Evolutionary conservation across 2,329 filamentous ascomycete genomes (phyloP), one percentile per base, ranked within the genome.

Genomic region (Talaromyces pinophilus): DNA sequence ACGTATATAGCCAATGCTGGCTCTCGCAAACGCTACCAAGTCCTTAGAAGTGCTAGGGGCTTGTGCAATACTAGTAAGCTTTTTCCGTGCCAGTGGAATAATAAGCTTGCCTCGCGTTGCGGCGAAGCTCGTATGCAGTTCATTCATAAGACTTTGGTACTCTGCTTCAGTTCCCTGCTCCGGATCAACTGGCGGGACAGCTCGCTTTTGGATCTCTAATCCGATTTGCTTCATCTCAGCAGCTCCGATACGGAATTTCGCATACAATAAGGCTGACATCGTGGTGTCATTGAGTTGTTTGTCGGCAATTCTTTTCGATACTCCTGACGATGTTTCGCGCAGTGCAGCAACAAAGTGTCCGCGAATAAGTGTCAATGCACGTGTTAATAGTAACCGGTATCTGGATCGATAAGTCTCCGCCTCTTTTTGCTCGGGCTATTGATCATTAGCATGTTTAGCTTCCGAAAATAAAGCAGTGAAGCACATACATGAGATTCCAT

Each of bases 381-480:
- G 82, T 1, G 88, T 90, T 50, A 98, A 85, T 13, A 97, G 84
- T 0, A 95, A 85, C 67, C 92, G 88, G 77, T 98, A 98, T 67
- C 93, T 88, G 6, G 94, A 92, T 52, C 93, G 87, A 76, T 97
- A 98, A 1, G 90, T 88, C 69, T 93, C 90, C 2, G 93, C 90
- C 77, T 98, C 94, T 69, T 92, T 91, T 76, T 97, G 96, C 7
- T 87, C 88, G 8, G 91, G 86, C 90, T 92, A 71, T 19, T 15
- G 8, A 33, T 54, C 8, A 38, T 65, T n/a, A 65, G 63, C 13
- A 25, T 2, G 22, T 33, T 11, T 17, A 46, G 1, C 35, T 28
- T 6, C n/a, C 6, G 5, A 7, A 44, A n/a, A 33, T 42, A 2
- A 15, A 54, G 40, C 6, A 30, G n/a, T n/a, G 25, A 40, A 13